These are phyloP conservation scores for Carex cristatella DNA, from an alignment of 176 grass and related monocot species.

Conservation along the genomic window DNA sequence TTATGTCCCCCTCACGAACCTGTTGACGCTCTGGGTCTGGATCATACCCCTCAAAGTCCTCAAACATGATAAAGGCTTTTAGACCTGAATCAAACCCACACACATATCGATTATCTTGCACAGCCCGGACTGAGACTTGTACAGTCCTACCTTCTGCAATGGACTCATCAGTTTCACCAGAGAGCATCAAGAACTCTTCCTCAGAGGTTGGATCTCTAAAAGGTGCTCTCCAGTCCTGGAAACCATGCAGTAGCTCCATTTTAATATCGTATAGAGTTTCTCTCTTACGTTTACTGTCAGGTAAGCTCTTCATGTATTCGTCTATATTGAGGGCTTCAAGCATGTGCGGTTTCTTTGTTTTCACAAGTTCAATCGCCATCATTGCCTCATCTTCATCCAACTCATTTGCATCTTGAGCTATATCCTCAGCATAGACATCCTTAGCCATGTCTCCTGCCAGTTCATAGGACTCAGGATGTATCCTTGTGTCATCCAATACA, in stretches of 20 bases:
- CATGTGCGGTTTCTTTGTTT: conserved; percentile 19
- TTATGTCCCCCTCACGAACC: conserved; percentile 77
- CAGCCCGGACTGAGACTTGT: conserved; percentile 69
- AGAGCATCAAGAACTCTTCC: conserved; percentile 92
- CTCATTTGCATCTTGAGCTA: conserved; percentile 53
- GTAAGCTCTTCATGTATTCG: conserved; percentile 62
- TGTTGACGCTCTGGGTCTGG: conserved; percentile 45
- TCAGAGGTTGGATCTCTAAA: conserved; percentile 67
- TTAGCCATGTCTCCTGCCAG: conserved; percentile 86
- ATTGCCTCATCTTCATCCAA: conserved; percentile 77
- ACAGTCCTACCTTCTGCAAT: conserved; percentile 97
- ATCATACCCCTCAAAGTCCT: conserved; percentile 67
- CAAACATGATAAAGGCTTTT: conserved; percentile 73
- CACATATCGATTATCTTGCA: conserved; percentile 75
- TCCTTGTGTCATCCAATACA: conserved; percentile 94
- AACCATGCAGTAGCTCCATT: conserved; percentile 52
- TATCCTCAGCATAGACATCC: conserved; percentile 49
- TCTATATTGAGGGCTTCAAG: conserved; percentile 37
- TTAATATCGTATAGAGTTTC: conserved; percentile 57
- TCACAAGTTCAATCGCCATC: conserved; percentile 85
- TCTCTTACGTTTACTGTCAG: conserved; percentile 44
- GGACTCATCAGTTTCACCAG: conserved; percentile 89
- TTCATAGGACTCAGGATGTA: conserved; percentile 93
- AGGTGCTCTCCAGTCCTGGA: conserved; percentile 52
- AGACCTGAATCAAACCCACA: conserved; percentile 95